Evolutionary conservation across 2,329 filamentous ascomycete genomes (phyloP).

Genomic region (Verticillium nonalfalfae): DNA sequence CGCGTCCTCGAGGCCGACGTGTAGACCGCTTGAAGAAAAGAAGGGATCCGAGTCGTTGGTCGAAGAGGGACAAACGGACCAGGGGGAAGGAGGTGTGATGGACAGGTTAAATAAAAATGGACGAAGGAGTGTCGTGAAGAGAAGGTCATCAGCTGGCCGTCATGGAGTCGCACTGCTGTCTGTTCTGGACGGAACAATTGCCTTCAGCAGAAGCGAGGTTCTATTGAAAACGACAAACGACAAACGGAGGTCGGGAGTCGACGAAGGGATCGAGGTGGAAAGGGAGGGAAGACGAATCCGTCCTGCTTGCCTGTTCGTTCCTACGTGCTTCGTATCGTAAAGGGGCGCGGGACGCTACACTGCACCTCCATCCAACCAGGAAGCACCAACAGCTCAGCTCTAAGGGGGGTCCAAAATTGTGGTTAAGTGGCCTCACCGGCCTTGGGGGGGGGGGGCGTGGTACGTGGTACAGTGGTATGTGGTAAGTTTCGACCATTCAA

Average conservation of each 20-base stretch:
- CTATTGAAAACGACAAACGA: neutral
- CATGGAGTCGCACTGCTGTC: slow-evolving; percentile 11
- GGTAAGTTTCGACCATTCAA: too few species aligned
- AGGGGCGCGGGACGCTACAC: neutral
- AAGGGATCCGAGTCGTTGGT: neutral
- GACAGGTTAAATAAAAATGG: neutral
- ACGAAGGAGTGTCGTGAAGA: slow-evolving; percentile 35
- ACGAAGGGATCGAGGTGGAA: neutral
- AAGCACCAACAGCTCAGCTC: neutral
- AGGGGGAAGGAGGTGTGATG: slow-evolving; percentile 7
- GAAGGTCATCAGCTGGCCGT: slow-evolving; percentile 33
- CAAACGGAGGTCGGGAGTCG: slow-evolving; percentile 3
- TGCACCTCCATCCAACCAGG: neutral
- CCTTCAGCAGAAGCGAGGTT: slow-evolving; percentile 2
- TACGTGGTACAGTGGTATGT: too few species aligned
- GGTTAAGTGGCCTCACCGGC: neutral
- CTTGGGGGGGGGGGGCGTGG: neutral
- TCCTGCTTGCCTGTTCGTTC: neutral
- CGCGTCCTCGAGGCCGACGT: neutral
- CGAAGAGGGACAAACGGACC: neutral
- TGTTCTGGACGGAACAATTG: slow-evolving; percentile 3
- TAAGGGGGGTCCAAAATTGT: neutral
- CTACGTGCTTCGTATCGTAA: neutral
- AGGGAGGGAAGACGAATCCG: slow-evolving; percentile 2
- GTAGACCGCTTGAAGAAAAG: neutral